Base-by-base conservation (phyloP, 768 basidiomycete genomes). In the Tulasnella sp. region DNA sequence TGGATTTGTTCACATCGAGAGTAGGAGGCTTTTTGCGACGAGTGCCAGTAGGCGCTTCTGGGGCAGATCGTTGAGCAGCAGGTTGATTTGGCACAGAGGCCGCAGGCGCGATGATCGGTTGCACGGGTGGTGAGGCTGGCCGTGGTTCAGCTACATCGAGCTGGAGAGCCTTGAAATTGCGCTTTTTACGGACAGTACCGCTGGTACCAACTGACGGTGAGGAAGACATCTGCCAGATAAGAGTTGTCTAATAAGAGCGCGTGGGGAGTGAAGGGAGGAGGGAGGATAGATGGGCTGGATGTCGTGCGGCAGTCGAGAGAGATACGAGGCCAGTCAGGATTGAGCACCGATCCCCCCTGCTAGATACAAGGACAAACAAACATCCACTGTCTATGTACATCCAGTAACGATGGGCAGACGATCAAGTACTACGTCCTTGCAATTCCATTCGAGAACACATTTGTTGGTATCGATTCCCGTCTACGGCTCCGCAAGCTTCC, bases 161-260 rank as follows among this genome's bases (percentile, higher is more conserved):
- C 86, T 92, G 91, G 12, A 96, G 89, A 52, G 89, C 91, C 86
- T 95, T 96, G 89, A 95, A 95, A 85, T 96, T 96, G 81, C 95
- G 91, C 85, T 96, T 96, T 89, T 95, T 94, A 86, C 94, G 92
- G 46, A 83, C 82, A 81, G 94, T 90, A 31, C 62, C 62, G 18
- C 62, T 68, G 27, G 62, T 68, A 68, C 62, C 62, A 9, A 56
- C 56, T 62, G 42, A 79, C 48, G 36, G 78, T 1, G 71, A 31
- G 19, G 71, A 79, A 7, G 68, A 71, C 78, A 79, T 79, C 24
- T 44, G 27, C 34, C 34, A 27, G 8, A 9, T 31, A 56, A 58
- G 12, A 68, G 62, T 68, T n/a, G 31, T 68, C 16, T 44, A 16
- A 68, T 68, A 68, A 6, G 2, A 68, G 18, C 31, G 62, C 7